Conservation (phyloP, 352 stramenopile genomes). For the Phytophthora capsici region DNA sequence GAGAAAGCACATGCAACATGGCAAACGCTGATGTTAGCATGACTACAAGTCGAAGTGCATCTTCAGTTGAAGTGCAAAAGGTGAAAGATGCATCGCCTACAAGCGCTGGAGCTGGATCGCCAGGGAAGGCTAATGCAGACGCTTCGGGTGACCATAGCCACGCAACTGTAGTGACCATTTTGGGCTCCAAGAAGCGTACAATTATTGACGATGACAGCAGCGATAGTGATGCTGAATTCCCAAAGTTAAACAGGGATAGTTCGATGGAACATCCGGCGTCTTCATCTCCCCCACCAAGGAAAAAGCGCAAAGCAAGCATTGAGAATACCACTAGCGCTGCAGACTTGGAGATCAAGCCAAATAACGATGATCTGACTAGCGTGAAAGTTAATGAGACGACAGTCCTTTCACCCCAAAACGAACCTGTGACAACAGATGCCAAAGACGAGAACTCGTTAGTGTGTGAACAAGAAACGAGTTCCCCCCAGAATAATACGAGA, state of each 20-base stretch:
- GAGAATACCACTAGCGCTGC: conserved; percentile 4
- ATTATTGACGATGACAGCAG: conserved; percentile 72
- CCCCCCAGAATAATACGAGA: not conserved
- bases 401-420: not conserved
- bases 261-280: not conserved
- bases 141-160: conserved; percentile 28
- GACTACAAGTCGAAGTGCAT: not conserved
- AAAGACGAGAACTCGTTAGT: conserved; percentile 4
- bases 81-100: not conserved
- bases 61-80: not conserved
- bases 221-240: conserved; percentile 44
- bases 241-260: conserved; percentile 6
- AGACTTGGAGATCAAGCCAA: not conserved
- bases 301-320: conserved; percentile 27
- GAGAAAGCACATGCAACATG: not conserved
- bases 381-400: conserved; percentile 8
- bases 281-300: conserved; percentile 14
- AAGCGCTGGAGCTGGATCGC: not conserved
- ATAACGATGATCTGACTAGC: not conserved
- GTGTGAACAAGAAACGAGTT: conserved; percentile 3
- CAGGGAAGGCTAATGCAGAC: conserved; percentile 32
- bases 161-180: conserved; percentile 20
- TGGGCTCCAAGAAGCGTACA: conserved; percentile 59
- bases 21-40: not conserved
- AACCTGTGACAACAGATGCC: not conserved